A percentile compares a stretch with the other conserved stretches of the same genome.
Conservation (phyloP, 2,329 filamentous ascomycete genomes). For the Aspergillus sp. region DNA sequence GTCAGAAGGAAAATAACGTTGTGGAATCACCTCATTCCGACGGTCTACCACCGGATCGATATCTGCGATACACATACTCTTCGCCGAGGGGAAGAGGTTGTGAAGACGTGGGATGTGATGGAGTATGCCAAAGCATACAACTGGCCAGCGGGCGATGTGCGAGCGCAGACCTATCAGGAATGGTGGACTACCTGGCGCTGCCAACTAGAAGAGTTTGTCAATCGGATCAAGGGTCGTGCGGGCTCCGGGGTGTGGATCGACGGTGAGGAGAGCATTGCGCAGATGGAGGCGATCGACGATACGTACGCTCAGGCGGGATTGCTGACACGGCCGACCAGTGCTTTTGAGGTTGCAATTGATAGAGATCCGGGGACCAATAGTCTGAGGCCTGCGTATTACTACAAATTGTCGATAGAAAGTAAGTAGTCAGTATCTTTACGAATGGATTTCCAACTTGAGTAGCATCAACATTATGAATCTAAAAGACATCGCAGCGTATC, state of each 20-base stretch:
- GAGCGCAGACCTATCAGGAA: slow-evolving; percentile 22
- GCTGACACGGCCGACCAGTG: slow-evolving; percentile 14
- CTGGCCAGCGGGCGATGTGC: slow-evolving; percentile 22
- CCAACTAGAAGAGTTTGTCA: slow-evolving; percentile 54
- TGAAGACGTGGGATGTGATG: slow-evolving; percentile 22
- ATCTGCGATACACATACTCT: slow-evolving; percentile 11
- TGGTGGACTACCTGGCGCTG: slow-evolving; percentile 51
- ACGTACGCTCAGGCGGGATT: slow-evolving; percentile 48
- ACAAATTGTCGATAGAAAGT: not conserved
- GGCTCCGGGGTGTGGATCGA: slow-evolving; percentile 44
- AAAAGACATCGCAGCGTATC: not conserved
- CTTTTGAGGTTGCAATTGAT: not conserved
- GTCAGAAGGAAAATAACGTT: slow-evolving; percentile 20
- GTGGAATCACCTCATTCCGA: slow-evolving; percentile 24
- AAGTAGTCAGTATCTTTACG: not conserved
- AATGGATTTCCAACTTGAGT: not conserved
- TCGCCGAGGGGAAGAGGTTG: slow-evolving; percentile 2
- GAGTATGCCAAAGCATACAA: slow-evolving; percentile 24
- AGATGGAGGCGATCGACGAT: slow-evolving; percentile 52
- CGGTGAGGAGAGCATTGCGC: slow-evolving; percentile 47
- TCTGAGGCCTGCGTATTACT: not conserved
- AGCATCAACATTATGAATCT: not conserved
- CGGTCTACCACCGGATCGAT: slow-evolving; percentile 18
- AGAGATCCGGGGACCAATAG: not conserved
- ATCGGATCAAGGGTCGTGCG: slow-evolving; percentile 44